Evolutionary conservation across 2,329 filamentous ascomycete species (phyloP), one percentile per base, ranked within the genome.

Genomic region (Aspergillus versicolor): DNA sequence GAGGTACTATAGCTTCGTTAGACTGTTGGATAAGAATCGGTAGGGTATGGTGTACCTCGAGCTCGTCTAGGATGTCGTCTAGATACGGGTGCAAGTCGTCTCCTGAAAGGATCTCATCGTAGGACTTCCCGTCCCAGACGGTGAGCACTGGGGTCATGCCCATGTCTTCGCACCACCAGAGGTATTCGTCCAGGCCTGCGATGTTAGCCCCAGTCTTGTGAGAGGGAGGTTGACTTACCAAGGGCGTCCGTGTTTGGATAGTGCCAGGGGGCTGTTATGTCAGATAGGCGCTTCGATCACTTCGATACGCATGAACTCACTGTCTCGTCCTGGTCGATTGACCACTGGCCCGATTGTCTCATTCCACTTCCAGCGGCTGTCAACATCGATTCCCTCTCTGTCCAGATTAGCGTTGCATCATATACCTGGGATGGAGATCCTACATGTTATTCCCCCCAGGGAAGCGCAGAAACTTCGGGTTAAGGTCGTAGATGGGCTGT

Each of bases 371-470:
- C 72, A 67, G 58, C 75, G 54, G 54, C 51, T 59, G 42, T 71
- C 62, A 60, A 73, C 46, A 41, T 63, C 47, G 17, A 71, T 51
- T 15, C 69, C 70, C 59, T 71, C 69, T 15, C 63, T 65, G 47
- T 2, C 4, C 6, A 5, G 3, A 46, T 64, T 22, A 64, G 50
- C 34, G 11, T 2, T 47, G 44, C 6, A n/a, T 0, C 4, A 0
- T 47, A 24, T 11, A 9, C 3, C 22, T 3, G 12, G 13, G 2
- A 7, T 15, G n/a, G 27, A 11, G 3, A 9, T 1, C 70, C 19
- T 67, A 72, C 69, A 88, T 71, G 75, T 86, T 87, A 66, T 87
- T 87, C 8, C 85, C 86, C 5, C 87, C 87, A 0, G 87, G 86
- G 57, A 88, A 82, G 15, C 87, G 81, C 44, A 89, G 78, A 63